These are phyloP conservation scores for Camellia sinensis DNA, from an alignment of 148 eudicot genomes.

Conservation along the genomic window DNA sequence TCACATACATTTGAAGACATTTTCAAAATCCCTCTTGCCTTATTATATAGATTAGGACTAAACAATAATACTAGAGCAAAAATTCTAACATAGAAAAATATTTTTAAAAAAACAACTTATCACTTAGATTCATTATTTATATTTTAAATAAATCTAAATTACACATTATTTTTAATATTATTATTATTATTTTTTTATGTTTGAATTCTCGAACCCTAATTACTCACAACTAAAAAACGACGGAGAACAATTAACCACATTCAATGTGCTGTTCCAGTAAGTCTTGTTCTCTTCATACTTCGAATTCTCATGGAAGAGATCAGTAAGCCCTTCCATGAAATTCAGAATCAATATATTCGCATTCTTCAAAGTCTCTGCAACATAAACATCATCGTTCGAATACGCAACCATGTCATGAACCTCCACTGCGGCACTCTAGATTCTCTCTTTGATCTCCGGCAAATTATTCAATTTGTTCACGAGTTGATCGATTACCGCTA, in stretches of 20 bases:
- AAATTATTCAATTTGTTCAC: no score
- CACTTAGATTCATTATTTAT: no score
- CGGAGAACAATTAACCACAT: not conserved
- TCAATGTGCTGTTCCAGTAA: slow-evolving; percentile 7
- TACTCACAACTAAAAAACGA: not conserved
- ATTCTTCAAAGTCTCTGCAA: not conserved
- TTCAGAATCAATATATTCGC: not conserved
- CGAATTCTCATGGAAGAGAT: not conserved
- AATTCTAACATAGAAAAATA: no score
- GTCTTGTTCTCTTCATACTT: not conserved
- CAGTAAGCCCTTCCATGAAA: slow-evolving; percentile 4
- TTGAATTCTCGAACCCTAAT: no score
- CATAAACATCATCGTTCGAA: not conserved
- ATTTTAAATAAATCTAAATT: no score
- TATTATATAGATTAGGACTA: no score
- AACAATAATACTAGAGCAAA: no score
- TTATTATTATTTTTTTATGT: no score
- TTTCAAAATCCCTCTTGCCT: no score
- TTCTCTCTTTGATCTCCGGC: not conserved
- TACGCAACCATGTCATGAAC: not conserved
- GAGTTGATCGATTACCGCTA: not conserved
- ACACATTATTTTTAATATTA: no score
- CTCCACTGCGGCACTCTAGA: not conserved
- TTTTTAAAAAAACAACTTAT: no score
- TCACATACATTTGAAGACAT: no score